A percentile compares a stretch with the other conserved stretches of the same genome.
Evolutionary conservation across 306 rosid species (phyloP).

Genomic region (Mimosa pudica): DNA sequence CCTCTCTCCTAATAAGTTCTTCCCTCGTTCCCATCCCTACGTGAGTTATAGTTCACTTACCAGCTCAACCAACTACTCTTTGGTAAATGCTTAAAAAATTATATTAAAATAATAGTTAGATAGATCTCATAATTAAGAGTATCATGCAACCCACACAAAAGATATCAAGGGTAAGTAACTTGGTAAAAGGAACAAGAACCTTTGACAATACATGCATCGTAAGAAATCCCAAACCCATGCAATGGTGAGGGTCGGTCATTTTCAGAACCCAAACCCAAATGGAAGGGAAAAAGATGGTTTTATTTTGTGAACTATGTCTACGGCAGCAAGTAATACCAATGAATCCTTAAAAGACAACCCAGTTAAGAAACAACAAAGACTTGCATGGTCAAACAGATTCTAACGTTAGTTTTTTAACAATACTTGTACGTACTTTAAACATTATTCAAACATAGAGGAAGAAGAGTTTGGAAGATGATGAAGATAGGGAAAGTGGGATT

Average conservation of each 20-base stretch:
- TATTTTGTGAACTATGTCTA: slow-evolving; percentile 17
- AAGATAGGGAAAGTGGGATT: slow-evolving; percentile 33
- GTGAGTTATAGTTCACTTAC: no score
- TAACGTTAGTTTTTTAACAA: neutral
- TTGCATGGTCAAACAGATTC: neutral
- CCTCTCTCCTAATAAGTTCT: no score
- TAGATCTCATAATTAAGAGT: no score
- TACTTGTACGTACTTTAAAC: no score
- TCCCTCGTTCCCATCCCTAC: no score
- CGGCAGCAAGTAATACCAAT: slow-evolving; percentile 47
- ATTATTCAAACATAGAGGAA: slow-evolving; percentile 1
- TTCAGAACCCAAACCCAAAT: slow-evolving; percentile 37
- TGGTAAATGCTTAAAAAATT: neutral
- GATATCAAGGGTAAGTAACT: neutral
- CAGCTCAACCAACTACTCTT: no score
- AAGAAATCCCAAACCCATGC: slow-evolving; percentile 39
- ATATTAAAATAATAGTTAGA: neutral
- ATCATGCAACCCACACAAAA: neutral
- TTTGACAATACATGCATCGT: slow-evolving; percentile 13
- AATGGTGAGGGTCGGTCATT: slow-evolving; percentile 22
- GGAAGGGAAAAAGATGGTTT: slow-evolving; percentile 25
- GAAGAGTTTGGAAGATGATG: slow-evolving; percentile 28
- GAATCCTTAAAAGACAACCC: slow-evolving; percentile 38
- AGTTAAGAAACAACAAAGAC: slow-evolving; percentile 4
- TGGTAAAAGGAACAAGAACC: slow-evolving; percentile 34